These are phyloP conservation scores for Tanacetum coccineum DNA, from an alignment of 129 eudicot genomes.

Conservation along the genomic window DNA sequence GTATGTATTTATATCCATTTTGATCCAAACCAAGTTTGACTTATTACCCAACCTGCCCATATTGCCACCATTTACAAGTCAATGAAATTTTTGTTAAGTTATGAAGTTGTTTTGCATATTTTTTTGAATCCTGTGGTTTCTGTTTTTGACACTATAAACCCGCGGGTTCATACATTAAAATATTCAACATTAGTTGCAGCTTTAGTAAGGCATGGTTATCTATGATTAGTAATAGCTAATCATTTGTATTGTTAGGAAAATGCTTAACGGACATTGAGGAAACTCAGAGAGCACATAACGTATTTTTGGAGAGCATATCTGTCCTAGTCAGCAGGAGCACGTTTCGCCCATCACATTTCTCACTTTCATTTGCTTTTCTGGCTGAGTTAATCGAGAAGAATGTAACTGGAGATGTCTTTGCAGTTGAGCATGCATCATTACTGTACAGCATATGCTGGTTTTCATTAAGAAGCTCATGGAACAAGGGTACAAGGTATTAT, in stretches of 20 bases:
- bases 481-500: slow-evolving; percentile 57
- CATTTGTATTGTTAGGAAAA: slow-evolving; percentile 49
- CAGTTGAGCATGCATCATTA: slow-evolving; percentile 66
- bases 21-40: too few species aligned
- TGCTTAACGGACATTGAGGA: slow-evolving; percentile 39
- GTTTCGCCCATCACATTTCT: slow-evolving; percentile 28
- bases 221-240: background rate
- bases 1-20: too few species aligned
- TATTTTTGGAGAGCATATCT: slow-evolving; percentile 53
- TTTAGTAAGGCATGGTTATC: background rate
- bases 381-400: slow-evolving; percentile 49
- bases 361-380: slow-evolving; percentile 29
- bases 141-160: background rate
- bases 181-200: slow-evolving; percentile 7
- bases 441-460: slow-evolving; percentile 71
- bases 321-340: slow-evolving; percentile 47
- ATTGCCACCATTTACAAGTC: background rate
- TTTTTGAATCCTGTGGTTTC: background rate
- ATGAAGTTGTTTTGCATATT: background rate
- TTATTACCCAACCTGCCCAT: background rate
- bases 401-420: slow-evolving; percentile 48
- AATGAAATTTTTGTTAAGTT: slow-evolving; percentile 13
- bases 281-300: slow-evolving; percentile 49
- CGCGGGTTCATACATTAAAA: background rate
- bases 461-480: slow-evolving; percentile 34